Base-by-base conservation (phyloP, 768 basidiomycete species). In the Tricholoma bakamatsutake region DNA sequence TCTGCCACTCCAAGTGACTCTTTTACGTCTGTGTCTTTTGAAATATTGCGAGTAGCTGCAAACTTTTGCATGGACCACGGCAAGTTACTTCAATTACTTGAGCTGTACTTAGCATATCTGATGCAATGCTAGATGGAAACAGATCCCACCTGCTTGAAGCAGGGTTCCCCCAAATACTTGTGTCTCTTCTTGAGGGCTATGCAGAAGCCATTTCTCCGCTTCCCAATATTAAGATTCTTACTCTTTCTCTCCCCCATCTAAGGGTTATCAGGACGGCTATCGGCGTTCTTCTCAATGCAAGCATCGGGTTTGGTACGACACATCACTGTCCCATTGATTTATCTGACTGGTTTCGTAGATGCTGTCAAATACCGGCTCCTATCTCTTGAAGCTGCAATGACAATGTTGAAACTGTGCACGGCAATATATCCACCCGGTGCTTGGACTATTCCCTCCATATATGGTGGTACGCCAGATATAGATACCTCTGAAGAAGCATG, bases 1-100 rank as follows among this genome's bases (percentile, higher is more conserved):
- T 65, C 77, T 5, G 59, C 76, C 17, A 72, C 76, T 46, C 81
- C 82, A 5, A 69, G 66, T 53, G 69, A 75, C 28, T 58, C 69
- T n/a, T 78, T 76, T 56, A 74, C 81, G 50, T 64, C 78, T 8
- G 78, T 80, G 9, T 73, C 84, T 21, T 80, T 80, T 57, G 88
- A 93, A 66, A 70, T 91, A 30, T 78, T 93, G 53, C 80, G 91
- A 55, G 83, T 91, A 12, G 83, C 83, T 24, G 91, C 91, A 11
- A 93, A 93, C 69, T 70, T 93, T 15, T 91, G 88, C 68, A 84
- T 90, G 71, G 89, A 93, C 66, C 89, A 93, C 62, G 84, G 89
- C 84, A 60, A 57, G 81, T 67, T 21, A 17, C 13, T 28, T 37
- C 43, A 49, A 39, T 45, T 35, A 30, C 37, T 53, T 17, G 17